A percentile compares a stretch with the other conserved stretches of the same genome.
Conservation (phyloP, 805 yeast genomes). For the Suhomyces emberorum region DNA sequence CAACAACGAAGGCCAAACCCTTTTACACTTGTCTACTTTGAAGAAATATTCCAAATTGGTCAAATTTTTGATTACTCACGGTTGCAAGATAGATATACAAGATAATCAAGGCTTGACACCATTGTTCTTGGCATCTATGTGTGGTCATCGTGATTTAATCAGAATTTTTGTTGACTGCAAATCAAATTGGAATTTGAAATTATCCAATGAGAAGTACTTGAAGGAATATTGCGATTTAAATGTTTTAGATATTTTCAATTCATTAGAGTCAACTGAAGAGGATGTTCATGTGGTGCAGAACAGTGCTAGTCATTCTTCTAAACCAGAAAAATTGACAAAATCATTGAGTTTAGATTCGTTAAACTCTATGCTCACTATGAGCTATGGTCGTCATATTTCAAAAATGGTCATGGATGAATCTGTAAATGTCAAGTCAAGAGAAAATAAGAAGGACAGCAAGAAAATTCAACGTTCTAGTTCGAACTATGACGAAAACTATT, state of each 20-base stretch:
- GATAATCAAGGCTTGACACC: conserved; percentile 87
- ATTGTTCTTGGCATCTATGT: conserved; percentile 77
- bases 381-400: conserved; percentile 39
- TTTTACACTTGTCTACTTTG: conserved; percentile 80
- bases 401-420: conserved; percentile 32
- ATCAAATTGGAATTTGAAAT: conserved; percentile 52
- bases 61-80: conserved; percentile 61
- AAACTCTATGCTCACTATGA: conserved; percentile 36
- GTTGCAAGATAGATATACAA: conserved; percentile 62
- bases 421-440: conserved; percentile 4
- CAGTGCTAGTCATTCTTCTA: conserved; percentile 2
- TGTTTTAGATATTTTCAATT: conserved; percentile 39
- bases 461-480: neutral
- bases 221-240: conserved; percentile 45
- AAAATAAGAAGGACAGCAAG: neutral
- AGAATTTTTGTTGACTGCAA: conserved; percentile 59
- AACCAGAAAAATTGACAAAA: conserved; percentile 22
- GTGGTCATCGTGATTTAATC: conserved; percentile 68
- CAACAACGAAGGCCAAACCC: conserved; percentile 79
- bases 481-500: conserved; percentile 8
- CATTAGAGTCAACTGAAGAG: conserved; percentile 16
- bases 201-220: conserved; percentile 46
- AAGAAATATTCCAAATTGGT: conserved; percentile 67
- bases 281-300: conserved; percentile 8
- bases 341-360: conserved; percentile 38